Percentiles rank a stretch among this genome's conserved stretches.
Evolutionary conservation across 768 basidiomycete genomes (phyloP).

Genomic region (Collybia mongolica): DNA sequence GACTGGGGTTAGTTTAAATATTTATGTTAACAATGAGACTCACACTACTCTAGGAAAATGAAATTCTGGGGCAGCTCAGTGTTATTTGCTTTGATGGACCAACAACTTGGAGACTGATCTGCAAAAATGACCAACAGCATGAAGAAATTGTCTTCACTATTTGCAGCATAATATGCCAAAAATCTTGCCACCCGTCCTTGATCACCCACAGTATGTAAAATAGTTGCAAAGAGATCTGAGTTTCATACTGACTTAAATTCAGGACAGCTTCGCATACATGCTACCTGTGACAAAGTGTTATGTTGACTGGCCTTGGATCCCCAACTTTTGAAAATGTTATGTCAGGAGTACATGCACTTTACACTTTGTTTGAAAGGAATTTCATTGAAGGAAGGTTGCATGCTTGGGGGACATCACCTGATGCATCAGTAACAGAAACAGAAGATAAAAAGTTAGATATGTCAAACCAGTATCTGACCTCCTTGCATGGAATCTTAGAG

Average conservation of each 20-base stretch:
- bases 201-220: not conserved
- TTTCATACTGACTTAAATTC: not conserved
- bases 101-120: not conserved
- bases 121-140: not conserved
- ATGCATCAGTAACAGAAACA: not conserved
- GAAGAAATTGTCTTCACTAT: constrained; percentile 6
- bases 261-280: not conserved
- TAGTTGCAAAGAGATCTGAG: not conserved
- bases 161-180: constrained; percentile 3
- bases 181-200: not conserved
- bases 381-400: not conserved
- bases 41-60: too few species aligned
- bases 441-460: not conserved
- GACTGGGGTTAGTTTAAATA: too few species aligned
- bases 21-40: too few species aligned
- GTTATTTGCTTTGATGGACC: not conserved
- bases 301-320: constrained; percentile 5
- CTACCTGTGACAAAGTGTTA: constrained; percentile 5
- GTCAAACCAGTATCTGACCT: not conserved
- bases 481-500: not conserved
- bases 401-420: not conserved
- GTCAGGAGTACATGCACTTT: not conserved
- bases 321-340: constrained; percentile 2
- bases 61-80: not conserved
- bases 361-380: not conserved